Evolutionary conservation across 352 stramenopile species (phyloP).

Genomic region (Phytophthora megakarya): DNA sequence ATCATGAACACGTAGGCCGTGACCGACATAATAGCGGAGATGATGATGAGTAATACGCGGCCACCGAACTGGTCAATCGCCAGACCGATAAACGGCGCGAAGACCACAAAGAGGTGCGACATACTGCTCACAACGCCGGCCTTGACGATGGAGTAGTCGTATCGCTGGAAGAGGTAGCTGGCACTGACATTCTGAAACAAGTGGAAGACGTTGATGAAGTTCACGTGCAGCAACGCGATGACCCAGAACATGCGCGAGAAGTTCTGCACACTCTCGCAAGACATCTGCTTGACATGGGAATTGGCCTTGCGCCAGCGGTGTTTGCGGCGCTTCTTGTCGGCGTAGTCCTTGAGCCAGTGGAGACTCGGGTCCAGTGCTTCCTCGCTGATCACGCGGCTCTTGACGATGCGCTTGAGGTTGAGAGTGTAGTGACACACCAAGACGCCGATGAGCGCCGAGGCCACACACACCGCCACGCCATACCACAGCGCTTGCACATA

Average conservation of each 20-base stretch:
- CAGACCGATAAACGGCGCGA: conserved; percentile 88
- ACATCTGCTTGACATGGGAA: conserved; percentile 45
- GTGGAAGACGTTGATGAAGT: conserved; percentile 92
- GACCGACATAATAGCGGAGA: conserved; percentile 71
- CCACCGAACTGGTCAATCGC: conserved; percentile 89
- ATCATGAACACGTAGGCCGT: conserved; percentile 86
- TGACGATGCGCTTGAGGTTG: conserved; percentile 67
- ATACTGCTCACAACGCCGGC: conserved; percentile 82
- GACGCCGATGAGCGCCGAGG: conserved; percentile 54
- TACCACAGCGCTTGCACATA: conserved; percentile 90
- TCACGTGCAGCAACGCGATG: conserved; percentile 82
- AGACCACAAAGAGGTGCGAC: conserved; percentile 82
- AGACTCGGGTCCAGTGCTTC: conserved; percentile 60
- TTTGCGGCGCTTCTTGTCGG: conserved; percentile 65
- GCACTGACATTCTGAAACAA: conserved; percentile 92
- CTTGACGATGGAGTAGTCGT: conserved; percentile 86
- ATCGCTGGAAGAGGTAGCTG: conserved; percentile 86
- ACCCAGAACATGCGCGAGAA: conserved; percentile 90
- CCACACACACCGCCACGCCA: conserved; percentile 61
- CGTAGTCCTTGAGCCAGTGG: conserved; percentile 74
- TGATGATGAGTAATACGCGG: conserved; percentile 81
- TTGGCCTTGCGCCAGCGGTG: conserved; percentile 44
- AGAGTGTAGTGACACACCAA: conserved; percentile 67
- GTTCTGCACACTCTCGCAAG: conserved; percentile 65
- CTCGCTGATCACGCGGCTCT: conserved; percentile 58